Base-by-base conservation (phyloP, 352 stramenopile genomes). In the Blastocystis sp. region DNA sequence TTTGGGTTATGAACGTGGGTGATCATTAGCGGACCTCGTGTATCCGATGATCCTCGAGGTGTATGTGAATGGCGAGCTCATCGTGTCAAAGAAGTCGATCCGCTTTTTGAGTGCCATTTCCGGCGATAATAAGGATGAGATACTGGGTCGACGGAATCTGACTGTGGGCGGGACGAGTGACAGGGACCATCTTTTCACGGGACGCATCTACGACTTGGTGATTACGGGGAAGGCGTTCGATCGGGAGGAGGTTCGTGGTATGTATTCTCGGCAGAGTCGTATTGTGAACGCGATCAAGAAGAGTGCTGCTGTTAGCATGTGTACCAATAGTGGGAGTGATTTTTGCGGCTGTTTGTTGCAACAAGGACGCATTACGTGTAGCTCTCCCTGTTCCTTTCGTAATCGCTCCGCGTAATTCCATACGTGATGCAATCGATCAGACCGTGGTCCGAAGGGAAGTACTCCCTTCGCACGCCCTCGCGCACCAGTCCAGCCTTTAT, bases 371-470 rank as follows among this genome's bases (percentile, higher is more conserved):
- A n/a, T 62, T 62, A 24, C n/a, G 55, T 62, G 19, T 19, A 62
- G 16, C 16, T 24, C 19, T 24, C n/a, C 55, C 55, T 66, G 6
- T 50, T 35, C 31, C 26, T 35, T 33, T 41, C 21, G 35, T 69
- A 85, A 45, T 69, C 50, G 29, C n/a, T 45, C 6, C 55, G 31
- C 31, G 74, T 85, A 37, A 85, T 85, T 37, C 51, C 74, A 31
- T 85, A 85, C 55, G 70, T 85, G 24, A 31, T 2, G 26, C 50
- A 67, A 45, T 85, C 74, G 1, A 85, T 16, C 24, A 69, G 70
- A 21, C 74, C 74, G 41, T 85, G 74, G 45, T 85, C 74, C 3
- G 74, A 70, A 29, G 74, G 74, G 74, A 85, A 85, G 37, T 85
- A 85, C 55, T 85, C 29, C 33, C 55, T 41, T 39, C 70, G 67